These are phyloP conservation scores for Vitis vinifera DNA, from an alignment of 164 flowering plant species.

Conservation along the genomic window ASM3070453v1 NC_081822.1:13329501-13330000, in stretches of 20 bases:
- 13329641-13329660: too few species aligned
- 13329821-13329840: constrained; percentile 43
- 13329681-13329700: not conserved
- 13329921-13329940: constrained; percentile 34
- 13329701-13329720: not conserved
- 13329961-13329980: constrained; percentile 36
- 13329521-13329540: too few species aligned
- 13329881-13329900: constrained; percentile 41
- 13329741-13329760: not conserved
- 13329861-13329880: constrained; percentile 40
- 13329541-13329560: too few species aligned
- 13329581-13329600: not conserved
- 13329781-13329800: not conserved
- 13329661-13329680: not conserved
- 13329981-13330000: constrained; percentile 47
- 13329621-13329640: too few species aligned
- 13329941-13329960: constrained; percentile 39
- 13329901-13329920: constrained; percentile 29
- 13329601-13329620: not conserved
- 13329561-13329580: too few species aligned
- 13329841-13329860: constrained; percentile 56
- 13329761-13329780: constrained; percentile 4
- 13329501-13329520: too few species aligned
- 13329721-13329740: too few species aligned
- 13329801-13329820: not conserved